Base-by-base conservation (phyloP, 306 rosid genomes). In the Herpetospermum pedunculosum region DNA sequence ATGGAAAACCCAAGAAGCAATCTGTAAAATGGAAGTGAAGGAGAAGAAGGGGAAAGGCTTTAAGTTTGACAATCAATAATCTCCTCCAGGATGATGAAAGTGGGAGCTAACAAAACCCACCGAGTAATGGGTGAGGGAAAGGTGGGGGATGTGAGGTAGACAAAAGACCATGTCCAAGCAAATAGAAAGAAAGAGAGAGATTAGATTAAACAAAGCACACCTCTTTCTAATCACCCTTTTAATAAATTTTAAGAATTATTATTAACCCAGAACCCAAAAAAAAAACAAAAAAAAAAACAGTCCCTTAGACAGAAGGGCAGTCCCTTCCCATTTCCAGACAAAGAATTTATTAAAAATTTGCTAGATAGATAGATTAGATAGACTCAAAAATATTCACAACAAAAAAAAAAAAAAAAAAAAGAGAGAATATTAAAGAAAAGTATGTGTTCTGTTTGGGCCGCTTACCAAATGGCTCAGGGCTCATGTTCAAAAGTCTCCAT, bases 121-220 rank as follows among this genome's bases (percentile, higher is more conserved):
- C 75, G 76, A 87, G 84, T 71, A 85, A 83, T 63, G 84, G 48
- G 81, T 77, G 72, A 76, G 78, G 70, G 73, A 64, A 64, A 75
- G 78, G 90, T 83, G 89, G 89, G 83, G 82, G 90, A 79, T 79
- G 82, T 81, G 78, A 79, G 55, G 75, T 52, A 48, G 75, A 64
- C 46, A 72, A 76, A 78, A 43, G 70, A 63, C 70, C 70, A 63
- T 63, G 70, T 63, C 41, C 70, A 34, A 53, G 80, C n/a, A 77
- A 52, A 37, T 59, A 71, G 83, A n/a, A n/a, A n/a, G n/a, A n/a
- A n/a, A n/a, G n/a, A n/a, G n/a, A n/a, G n/a, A n/a, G n/a, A n/a
- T n/a, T n/a, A n/a, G n/a, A n/a, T n/a, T n/a, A n/a, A n/a, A n/a
- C n/a, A n/a, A n/a, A n/a, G n/a, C n/a, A n/a, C n/a, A n/a, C n/a